A percentile compares a stretch with the other conserved stretches of the same genome.
These are phyloP conservation scores for Stellera chamaejasme DNA, from an alignment of 345 rosid genomes.

Conservation along the genomic window DNA sequence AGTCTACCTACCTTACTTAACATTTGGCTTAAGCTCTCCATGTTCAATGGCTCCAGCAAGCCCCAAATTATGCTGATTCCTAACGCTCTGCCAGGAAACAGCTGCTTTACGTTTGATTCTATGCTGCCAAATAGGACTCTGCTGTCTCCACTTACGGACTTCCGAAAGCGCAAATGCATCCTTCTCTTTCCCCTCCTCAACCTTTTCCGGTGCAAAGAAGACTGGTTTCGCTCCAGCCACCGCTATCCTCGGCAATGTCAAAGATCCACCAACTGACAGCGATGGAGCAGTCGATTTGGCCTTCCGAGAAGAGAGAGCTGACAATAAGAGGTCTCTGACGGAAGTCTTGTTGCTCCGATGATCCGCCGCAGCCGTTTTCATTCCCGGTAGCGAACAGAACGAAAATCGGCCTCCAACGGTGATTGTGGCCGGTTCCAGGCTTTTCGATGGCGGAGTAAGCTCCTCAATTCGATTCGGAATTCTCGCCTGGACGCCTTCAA, in stretches of 20 bases:
- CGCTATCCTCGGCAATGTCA: constrained; percentile 13
- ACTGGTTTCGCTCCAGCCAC: constrained; percentile 22
- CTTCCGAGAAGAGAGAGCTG: constrained; percentile 16
- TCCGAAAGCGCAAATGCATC: not conserved
- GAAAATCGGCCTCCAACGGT: not conserved
- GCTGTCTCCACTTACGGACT: not conserved
- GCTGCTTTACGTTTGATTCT: constrained; percentile 13
- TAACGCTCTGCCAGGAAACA: constrained; percentile 9
- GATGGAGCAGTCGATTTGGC: not conserved
- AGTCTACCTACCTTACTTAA: too few species aligned
- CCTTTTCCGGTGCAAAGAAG: constrained; percentile 13
- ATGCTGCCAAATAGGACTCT: constrained; percentile 6
- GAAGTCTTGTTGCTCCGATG: not conserved
- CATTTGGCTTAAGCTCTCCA: too few species aligned
- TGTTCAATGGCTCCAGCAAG: too few species aligned
- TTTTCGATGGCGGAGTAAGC: not conserved
- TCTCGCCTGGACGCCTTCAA: constrained; percentile 3
- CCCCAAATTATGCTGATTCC: not conserved
- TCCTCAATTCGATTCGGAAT: not conserved
- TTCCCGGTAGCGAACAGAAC: not conserved
- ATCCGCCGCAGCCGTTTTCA: not conserved
- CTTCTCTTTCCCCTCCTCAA: not conserved
- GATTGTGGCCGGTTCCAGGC: not conserved
- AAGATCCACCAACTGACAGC: not conserved
- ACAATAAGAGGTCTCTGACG: constrained; percentile 15